Evolutionary conservation across 1,139 yeast genomes (phyloP).

Genomic region (Yamadazyma conglobata): DNA sequence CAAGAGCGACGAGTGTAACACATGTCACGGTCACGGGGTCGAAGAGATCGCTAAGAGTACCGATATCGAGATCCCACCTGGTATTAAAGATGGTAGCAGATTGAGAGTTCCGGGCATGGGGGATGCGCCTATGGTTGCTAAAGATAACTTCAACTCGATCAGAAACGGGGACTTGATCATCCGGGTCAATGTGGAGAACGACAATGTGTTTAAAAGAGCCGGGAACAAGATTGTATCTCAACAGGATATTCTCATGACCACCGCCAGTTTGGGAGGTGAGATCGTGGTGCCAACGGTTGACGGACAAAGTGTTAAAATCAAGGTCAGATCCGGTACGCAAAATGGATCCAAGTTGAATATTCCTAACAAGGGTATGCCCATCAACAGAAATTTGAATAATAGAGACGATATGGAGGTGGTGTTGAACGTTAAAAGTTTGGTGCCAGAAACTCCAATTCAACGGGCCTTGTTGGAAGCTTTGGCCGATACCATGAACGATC

Average conservation of each 20-base stretch:
- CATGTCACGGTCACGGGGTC: conserved; percentile 91
- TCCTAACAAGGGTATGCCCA: conserved; percentile 88
- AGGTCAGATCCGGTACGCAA: conserved; percentile 86
- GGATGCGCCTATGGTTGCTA: conserved; percentile 74
- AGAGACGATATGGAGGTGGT: conserved; percentile 83
- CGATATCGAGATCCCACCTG: conserved; percentile 82
- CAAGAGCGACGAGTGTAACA: conserved; percentile 63
- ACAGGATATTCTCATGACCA: conserved; percentile 81
- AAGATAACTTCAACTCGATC: conserved; percentile 60
- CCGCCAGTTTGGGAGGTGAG: conserved; percentile 94
- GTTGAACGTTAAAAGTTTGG: conserved; percentile 65
- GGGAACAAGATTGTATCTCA: conserved; percentile 62
- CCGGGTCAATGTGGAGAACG: conserved; percentile 73
- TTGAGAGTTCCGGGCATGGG: conserved; percentile 87
- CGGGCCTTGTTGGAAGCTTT: conserved; percentile 89
- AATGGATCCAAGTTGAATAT: conserved; percentile 70
- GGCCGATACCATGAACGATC: conserved; percentile 86
- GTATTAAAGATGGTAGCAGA: conserved; percentile 82
- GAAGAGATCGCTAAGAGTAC: conserved; percentile 64
- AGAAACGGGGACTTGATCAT: conserved; percentile 85
- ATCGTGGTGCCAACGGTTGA: conserved; percentile 85
- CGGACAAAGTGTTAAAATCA: conserved; percentile 68
- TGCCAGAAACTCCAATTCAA: conserved; percentile 83
- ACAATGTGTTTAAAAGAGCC: conserved; percentile 62
- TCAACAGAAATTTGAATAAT: conserved; percentile 47